These are phyloP conservation scores for Penicillium odoratum DNA, from an alignment of 495 filamentous ascomycete genomes.

Conservation along the genomic window DNA sequence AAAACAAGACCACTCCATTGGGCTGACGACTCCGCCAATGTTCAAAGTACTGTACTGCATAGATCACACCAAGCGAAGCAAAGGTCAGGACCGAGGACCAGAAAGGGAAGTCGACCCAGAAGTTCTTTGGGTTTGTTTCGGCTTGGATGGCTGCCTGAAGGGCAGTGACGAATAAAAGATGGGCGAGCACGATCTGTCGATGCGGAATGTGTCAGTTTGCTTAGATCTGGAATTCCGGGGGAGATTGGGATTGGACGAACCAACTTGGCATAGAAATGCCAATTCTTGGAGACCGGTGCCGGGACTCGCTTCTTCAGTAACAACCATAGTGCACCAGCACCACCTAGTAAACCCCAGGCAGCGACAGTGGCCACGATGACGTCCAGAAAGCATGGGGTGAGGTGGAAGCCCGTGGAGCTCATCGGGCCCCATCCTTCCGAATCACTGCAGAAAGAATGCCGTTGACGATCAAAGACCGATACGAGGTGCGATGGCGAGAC, in stretches of 20 bases:
- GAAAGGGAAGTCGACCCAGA: slow-evolving; percentile 83
- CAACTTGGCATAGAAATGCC: slow-evolving; percentile 94
- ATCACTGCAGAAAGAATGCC: slow-evolving; percentile 80
- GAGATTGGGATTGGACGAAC: slow-evolving; percentile 47
- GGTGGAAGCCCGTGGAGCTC: slow-evolving; percentile 78
- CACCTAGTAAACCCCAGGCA: slow-evolving; percentile 71
- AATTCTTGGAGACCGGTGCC: slow-evolving; percentile 73
- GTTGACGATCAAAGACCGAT: slow-evolving; percentile 32
- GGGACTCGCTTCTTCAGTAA: slow-evolving; percentile 66
- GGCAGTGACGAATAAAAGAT: slow-evolving; percentile 64
- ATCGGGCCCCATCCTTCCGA: slow-evolving; percentile 94
- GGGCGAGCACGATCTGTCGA: slow-evolving; percentile 73
- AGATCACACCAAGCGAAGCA: slow-evolving; percentile 76
- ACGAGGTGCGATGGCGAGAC: slow-evolving; percentile 30
- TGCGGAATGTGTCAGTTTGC: slow-evolving; percentile 21
- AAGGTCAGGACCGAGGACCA: slow-evolving; percentile 81
- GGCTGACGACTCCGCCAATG: slow-evolving; percentile 85
- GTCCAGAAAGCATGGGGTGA: slow-evolving; percentile 96
- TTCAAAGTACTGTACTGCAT: slow-evolving; percentile 88
- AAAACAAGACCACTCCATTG: slow-evolving; percentile 92
- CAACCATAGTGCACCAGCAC: slow-evolving; percentile 72
- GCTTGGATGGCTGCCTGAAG: slow-evolving; percentile 80
- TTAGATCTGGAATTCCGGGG: not conserved
- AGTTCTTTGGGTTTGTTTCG: slow-evolving; percentile 63
- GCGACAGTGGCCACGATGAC: slow-evolving; percentile 77